Evolutionary conservation across 495 filamentous ascomycete species (phyloP), one percentile per base, ranked within the genome.

Genomic region (Jackrogersella minutella): DNA sequence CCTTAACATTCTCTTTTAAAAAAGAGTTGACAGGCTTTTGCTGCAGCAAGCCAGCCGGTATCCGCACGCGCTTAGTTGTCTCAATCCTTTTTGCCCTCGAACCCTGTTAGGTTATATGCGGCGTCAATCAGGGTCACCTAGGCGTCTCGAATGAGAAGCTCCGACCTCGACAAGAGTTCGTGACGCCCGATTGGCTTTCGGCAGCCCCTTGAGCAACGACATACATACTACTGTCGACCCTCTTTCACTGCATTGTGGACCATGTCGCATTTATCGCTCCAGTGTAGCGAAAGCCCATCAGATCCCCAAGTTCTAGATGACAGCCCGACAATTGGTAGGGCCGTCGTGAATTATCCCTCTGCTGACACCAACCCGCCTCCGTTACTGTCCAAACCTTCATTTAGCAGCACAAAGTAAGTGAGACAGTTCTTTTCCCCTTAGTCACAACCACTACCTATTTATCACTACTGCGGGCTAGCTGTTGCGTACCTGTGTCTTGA

Each of bases 191-290:
- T 67, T 68, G 64, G 65, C 54, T 59, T 65, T 26, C 31, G 21
- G 39, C 53, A 34, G 21, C 52, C 55, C 61, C 64, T 68, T 61
- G 64, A 60, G 36, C 59, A 50, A 59, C 56, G 33, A 66, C 53
- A 61, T 58, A 66, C 47, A 33, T 46, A 46, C 47, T 46, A 46
- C 47, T 26, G 28, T 22, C 21, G 37, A 54, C 58, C 53, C 49
- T 54, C 56, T 55, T 49, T 30, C 47, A 17, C 19, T 40, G 59
- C 58, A 68, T 57, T 64, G 58, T 64, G 59, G 60, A 76, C 73
- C 76, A 79, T 82, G 80, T 82, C 80, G 75, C 79, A 81, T 74
- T 75, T 76, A 70, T 74, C 75, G 70, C 75, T 75, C 69, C 76
- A 74, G 68, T 70, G 61, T 69, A 73, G 74, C 69, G 64, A 78